Base-by-base conservation (phyloP, 768 basidiomycete species). In the Collybia nuda region DNA sequence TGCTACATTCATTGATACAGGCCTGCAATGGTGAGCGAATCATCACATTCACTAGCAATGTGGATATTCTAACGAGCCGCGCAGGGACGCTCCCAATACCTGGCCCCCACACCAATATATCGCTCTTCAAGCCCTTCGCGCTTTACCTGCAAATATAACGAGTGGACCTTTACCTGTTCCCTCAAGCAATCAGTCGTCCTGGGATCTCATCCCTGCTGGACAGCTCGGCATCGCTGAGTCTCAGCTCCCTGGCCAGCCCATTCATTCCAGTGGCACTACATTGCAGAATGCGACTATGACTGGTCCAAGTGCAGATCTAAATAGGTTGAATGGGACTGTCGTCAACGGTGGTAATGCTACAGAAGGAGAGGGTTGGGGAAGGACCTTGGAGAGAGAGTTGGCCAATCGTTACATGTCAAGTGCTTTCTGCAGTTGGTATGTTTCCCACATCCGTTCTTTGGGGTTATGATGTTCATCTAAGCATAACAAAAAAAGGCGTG, bases 91-190 rank as follows among this genome's bases (percentile, higher is more conserved):
- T 21, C 92, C 93, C n/a, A 93, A 93, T 59, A 67, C 86, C 1
- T 97, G 92, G 93, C 90, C 90, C 15, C 87, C 89, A 7, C 88
- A 91, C 58, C 88, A 88, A 55, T 86, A 92, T 65, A 89, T 96
- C 54, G 69, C 81, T 21, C 77, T 96, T 40, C 74, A 86, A 50
- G 93, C 93, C 0, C 80, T 98, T 35, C 77, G 79, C 32, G 78
- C 82, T 9, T 72, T 98, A 14, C 91, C 91, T 0, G 60, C 82
- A 17, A 88, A 90, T 63, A 59, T 94, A 29, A 84, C 91, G 0
- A 74, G 70, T 7, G 74, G 75, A 6, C 29, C 66, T 21, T 66
- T 88, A n/a, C 81, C 88, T 9, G 65, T 72, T 2, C 79, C 82
- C 1, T 54, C 71, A 0, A 56, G 67, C 2, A 74, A 77, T 44